Conservation (phyloP, 495 filamentous ascomycete genomes). For the Aspergillus incahuasiensis region DNA sequence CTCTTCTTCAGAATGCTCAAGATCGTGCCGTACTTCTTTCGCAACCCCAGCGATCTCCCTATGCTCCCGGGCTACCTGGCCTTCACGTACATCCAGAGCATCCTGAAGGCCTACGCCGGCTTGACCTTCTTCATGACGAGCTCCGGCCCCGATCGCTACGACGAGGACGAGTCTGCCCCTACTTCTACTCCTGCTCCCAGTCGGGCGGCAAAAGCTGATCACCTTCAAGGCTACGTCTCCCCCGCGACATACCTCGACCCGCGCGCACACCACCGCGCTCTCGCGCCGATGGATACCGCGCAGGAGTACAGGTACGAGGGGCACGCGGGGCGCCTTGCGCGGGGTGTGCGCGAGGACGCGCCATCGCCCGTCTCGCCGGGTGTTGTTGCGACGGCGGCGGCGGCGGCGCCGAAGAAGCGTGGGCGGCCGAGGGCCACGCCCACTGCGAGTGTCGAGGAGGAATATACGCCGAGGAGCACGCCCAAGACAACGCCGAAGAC, state of each 20-base stretch:
- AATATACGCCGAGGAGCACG: no score
- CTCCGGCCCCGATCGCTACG: slow-evolving; percentile 3
- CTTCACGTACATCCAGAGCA: slow-evolving; percentile 58
- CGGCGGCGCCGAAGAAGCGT: not conserved
- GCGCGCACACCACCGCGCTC: no score
- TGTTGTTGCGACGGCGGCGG: not conserved
- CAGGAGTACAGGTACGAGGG: no score
- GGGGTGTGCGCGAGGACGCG: not conserved
- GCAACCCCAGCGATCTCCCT: slow-evolving; percentile 51
- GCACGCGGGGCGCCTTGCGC: not conserved
- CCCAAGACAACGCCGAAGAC: no score
- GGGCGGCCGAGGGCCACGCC: not conserved
- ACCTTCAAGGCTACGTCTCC: no score
- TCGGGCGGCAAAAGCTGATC: no score
- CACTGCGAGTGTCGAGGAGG: no score
- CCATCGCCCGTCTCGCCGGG: not conserved
- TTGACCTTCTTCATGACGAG: slow-evolving; percentile 41
- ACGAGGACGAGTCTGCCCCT: not conserved
- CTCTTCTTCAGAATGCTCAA: slow-evolving; percentile 57
- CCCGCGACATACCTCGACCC: no score
- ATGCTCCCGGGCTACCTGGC: slow-evolving; percentile 51
- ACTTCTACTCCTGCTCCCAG: no score
- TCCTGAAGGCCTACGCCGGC: slow-evolving; percentile 60
- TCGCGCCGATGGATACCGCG: no score
- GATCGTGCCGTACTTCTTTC: slow-evolving; percentile 52